Base-by-base conservation (phyloP, 2,329 filamentous ascomycete species). In the Teratosphaeria epicoccoides region DNA sequence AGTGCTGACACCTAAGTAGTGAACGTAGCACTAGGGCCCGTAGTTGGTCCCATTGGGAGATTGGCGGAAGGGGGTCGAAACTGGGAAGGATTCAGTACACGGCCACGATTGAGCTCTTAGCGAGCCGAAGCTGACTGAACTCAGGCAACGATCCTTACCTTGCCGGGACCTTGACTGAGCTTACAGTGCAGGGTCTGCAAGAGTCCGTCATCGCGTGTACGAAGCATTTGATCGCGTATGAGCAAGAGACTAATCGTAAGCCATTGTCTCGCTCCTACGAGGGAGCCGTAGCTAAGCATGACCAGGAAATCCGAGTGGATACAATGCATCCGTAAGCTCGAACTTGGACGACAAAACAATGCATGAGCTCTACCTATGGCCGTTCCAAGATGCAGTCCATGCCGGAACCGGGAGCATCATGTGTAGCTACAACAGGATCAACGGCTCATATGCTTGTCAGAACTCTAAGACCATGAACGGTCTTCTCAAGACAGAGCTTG, bases 181-280 rank as follows among this genome's bases (percentile, higher is more conserved):
- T 60, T 14, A 64, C 63, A 2, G 60, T 66, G 43, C 24, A 47
- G 33, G 33, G 33, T n/a, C 33, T 40, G n/a, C 33, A 40, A 17
- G 33, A 82, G 10, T 87, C 87, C 66, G 81, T 91, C 49, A 84
- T 95, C 70, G 88, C 89, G 54, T 89, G 85, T 62, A 84, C 85
- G 46, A 91, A 90, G 75, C 86, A 90, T 66, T 85, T 75, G 61
- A 79, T 87, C 52, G 78, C 71, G 46, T 87, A 89, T 65, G 85
- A 88, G 69, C 87, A 88, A 71, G 76, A 87, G 76, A 70, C 84
- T 70, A 77, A 85, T 80, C 80, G 85, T 54, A 80, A 84, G 61
- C 71, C 54, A 6, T 28, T 51, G 40, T 58, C 51, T 10, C 49
- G 51, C 4, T 26, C 70, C 60, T 81, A 87, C 47, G 75, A 14